Conservation (phyloP, 2,329 filamentous ascomycete genomes). For the Penicillium olsonii region DNA sequence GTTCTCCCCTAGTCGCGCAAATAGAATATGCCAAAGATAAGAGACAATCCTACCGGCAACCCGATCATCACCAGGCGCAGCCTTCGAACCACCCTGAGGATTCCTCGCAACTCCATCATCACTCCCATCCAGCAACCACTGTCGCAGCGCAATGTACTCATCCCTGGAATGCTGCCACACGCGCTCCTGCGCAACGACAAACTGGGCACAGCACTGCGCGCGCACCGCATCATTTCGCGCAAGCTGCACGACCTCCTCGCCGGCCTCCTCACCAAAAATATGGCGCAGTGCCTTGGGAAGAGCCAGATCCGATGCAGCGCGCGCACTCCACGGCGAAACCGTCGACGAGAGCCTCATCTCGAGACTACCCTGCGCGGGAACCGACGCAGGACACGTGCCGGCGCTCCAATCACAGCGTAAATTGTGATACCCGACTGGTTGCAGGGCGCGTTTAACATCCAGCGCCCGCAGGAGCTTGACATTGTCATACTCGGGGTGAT, state of each 20-base stretch:
- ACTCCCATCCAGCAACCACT: slow-evolving; percentile 53
- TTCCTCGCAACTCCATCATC: slow-evolving; percentile 6
- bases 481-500: slow-evolving; percentile 49
- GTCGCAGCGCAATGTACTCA: slow-evolving; percentile 55
- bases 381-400: slow-evolving; percentile 40
- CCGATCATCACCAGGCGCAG: slow-evolving; percentile 45
- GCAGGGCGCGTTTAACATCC: slow-evolving; percentile 43
- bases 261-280: slow-evolving; percentile 37
- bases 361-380: slow-evolving; percentile 44
- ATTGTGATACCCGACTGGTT: slow-evolving; percentile 49
- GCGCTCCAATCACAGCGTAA: slow-evolving; percentile 54
- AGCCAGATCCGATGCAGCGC: slow-evolving; percentile 41
- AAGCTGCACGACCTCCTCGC: slow-evolving; percentile 27
- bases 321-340: slow-evolving; percentile 47
- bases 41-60: slow-evolving; percentile 50
- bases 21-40: slow-evolving; percentile 54
- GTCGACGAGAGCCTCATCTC: slow-evolving; percentile 42
- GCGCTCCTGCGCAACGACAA: slow-evolving; percentile 52
- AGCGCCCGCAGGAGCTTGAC: slow-evolving; percentile 40
- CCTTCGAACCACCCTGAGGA: slow-evolving; percentile 14
- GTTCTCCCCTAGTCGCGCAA: slow-evolving; percentile 33
- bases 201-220: slow-evolving; percentile 59
- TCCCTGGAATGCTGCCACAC: slow-evolving; percentile 52
- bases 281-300: slow-evolving; percentile 37
- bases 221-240: slow-evolving; percentile 47